These are phyloP conservation scores for Naganishia kalamii DNA, from an alignment of 768 basidiomycete species.

Conservation along the genomic window DNA sequence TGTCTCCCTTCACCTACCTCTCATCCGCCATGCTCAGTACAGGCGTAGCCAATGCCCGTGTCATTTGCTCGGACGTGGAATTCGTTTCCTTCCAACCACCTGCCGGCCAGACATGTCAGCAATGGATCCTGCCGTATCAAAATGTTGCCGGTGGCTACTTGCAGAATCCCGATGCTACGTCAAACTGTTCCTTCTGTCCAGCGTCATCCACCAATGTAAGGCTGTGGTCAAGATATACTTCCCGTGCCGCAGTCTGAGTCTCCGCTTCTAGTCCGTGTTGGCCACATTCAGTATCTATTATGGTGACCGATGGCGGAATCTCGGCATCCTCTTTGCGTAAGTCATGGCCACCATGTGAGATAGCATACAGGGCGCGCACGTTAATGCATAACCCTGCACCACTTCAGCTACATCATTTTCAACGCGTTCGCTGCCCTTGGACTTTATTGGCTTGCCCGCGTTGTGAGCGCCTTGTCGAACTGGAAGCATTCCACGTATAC, in stretches of 20 bases:
- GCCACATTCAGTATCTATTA: neutral
- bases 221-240: neutral
- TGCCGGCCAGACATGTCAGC: constrained; percentile 1
- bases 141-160: constrained; percentile 8
- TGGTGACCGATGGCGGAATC: neutral
- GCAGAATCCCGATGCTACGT: neutral
- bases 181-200: constrained; percentile 6
- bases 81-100: constrained; percentile 69
- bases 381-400: too few species aligned
- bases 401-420: constrained; percentile 44
- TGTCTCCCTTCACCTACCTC: constrained; percentile 48
- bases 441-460: constrained; percentile 24
- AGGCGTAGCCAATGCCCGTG: constrained; percentile 32
- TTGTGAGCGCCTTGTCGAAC: neutral
- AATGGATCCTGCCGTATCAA: neutral
- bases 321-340: constrained; percentile 2
- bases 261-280: neutral
- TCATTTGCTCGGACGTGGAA: constrained; percentile 64
- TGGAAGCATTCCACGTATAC: neutral
- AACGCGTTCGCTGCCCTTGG: constrained; percentile 28
- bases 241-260: too few species aligned
- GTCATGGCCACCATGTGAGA: too few species aligned
- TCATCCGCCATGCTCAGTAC: constrained; percentile 18
- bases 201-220: neutral
- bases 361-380: too few species aligned